phyloP scores from a whole-genome alignment of 23 red algal species.

The Chondrus crispus region DNA sequence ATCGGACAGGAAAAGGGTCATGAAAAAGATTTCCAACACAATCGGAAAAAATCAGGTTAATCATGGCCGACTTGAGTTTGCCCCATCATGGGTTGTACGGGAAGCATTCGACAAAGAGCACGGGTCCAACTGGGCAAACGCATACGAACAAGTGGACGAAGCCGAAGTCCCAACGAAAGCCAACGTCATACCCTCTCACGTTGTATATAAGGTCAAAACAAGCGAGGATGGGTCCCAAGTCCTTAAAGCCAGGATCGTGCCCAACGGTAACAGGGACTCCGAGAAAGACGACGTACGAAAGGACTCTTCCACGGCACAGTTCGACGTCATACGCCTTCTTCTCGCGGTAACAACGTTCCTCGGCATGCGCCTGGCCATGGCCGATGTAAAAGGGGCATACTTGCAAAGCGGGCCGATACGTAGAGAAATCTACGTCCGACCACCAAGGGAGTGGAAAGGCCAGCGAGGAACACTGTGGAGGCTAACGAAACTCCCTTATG shows the following conservation, averaged over 20 bases:
- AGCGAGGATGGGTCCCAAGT: not conserved
- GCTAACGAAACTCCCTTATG: conserved; percentile 26
- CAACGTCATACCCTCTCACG: conserved; percentile 33
- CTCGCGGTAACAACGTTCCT: not conserved
- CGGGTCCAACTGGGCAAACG: conserved; percentile 2
- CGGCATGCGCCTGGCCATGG: not conserved
- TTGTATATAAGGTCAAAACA: conserved; percentile 34
- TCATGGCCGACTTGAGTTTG: not conserved
- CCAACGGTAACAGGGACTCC: not conserved
- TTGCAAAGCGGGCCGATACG: not conserved
- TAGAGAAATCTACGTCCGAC: not conserved
- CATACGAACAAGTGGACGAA: conserved; percentile 11
- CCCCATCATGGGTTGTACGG: conserved; percentile 32
- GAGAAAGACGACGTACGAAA: not conserved
- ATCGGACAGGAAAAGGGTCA: not conserved
- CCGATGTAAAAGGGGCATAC: not conserved
- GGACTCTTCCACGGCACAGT: not conserved
- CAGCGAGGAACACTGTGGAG: not conserved
- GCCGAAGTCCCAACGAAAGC: not conserved
- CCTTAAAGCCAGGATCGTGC: not conserved
- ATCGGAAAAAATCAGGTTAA: conserved; percentile 17
- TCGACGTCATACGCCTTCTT: not conserved
- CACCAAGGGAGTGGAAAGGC: not conserved
- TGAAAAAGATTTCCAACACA: not conserved
- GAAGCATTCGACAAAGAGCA: conserved; percentile 8